A percentile compares a stretch with the other conserved stretches of the same genome.
These are phyloP conservation scores for Aspergillus sclerotialis DNA, from an alignment of 2,329 filamentous ascomycete species.

Conservation along the genomic window DNA sequence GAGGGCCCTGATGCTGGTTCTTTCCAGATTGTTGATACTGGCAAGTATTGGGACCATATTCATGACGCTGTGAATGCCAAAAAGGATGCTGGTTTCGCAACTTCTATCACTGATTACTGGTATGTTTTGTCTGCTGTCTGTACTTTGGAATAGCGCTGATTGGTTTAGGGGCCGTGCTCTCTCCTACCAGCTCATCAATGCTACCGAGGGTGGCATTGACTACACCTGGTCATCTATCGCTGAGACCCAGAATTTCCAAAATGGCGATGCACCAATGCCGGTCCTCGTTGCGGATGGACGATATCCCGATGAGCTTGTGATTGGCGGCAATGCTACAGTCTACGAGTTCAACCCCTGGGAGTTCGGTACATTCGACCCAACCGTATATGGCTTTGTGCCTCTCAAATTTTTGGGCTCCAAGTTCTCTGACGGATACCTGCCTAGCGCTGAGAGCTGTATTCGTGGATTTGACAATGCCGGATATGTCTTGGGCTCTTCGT, in stretches of 20 bases:
- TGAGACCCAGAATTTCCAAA: constrained; percentile 50
- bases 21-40: constrained; percentile 42
- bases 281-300: constrained; percentile 63
- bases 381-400: constrained; percentile 62
- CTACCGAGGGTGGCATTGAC: constrained; percentile 61
- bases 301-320: constrained; percentile 50
- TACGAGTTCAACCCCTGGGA: constrained; percentile 73
- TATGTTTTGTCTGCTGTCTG: constrained; percentile 12
- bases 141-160: constrained; percentile 1
- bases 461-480: constrained; percentile 74
- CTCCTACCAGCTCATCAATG: constrained; percentile 74
- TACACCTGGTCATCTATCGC: constrained; percentile 78
- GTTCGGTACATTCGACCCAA: constrained; percentile 67
- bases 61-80: constrained; percentile 55
- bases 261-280: constrained; percentile 61
- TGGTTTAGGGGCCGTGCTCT: constrained; percentile 58
- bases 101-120: constrained; percentile 83
- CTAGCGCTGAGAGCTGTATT: constrained; percentile 55
- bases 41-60: constrained; percentile 58
- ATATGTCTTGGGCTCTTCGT: constrained; percentile 77
- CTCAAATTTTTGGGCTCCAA: constrained; percentile 64
- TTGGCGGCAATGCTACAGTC: constrained; percentile 65
- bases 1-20: constrained; percentile 23
- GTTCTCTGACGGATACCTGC: constrained; percentile 57
- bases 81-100: constrained; percentile 55